A percentile compares a stretch with the other conserved stretches of the same genome.
Evolutionary conservation across 306 rosid species (phyloP).

Genomic region (Vicia villosa): DNA sequence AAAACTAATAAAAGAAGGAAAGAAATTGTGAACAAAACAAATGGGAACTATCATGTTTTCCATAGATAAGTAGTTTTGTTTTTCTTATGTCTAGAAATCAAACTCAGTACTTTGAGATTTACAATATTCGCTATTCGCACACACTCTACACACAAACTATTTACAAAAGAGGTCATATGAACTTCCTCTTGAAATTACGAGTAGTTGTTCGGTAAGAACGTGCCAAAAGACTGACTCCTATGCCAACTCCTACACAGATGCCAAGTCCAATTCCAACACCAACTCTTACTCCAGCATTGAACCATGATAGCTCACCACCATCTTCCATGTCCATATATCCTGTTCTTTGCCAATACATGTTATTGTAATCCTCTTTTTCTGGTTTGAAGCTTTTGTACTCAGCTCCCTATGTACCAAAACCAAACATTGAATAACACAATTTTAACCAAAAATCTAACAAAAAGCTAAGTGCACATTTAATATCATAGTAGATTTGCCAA

Average conservation of each 20-base stretch:
- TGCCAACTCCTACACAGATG: constrained; percentile 60
- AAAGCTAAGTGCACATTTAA: neutral
- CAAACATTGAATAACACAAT: neutral
- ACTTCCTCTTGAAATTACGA: constrained; percentile 51
- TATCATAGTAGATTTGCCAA: too few species aligned
- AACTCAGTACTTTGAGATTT: neutral
- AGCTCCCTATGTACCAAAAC: constrained; percentile 42
- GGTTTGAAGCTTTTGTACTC: constrained; percentile 46
- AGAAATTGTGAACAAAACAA: constrained; percentile 39
- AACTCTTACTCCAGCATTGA: constrained; percentile 74
- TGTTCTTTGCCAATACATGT: constrained; percentile 45
- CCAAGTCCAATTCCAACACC: constrained; percentile 75
- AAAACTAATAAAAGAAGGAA: neutral
- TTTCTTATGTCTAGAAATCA: neutral
- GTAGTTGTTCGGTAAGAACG: constrained; percentile 61
- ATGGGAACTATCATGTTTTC: constrained; percentile 14
- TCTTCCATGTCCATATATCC: constrained; percentile 54
- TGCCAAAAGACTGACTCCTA: constrained; percentile 55
- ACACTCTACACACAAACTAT: neutral
- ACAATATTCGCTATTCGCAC: neutral
- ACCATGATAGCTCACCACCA: constrained; percentile 75
- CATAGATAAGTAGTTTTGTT: constrained; percentile 39
- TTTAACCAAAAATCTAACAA: neutral
- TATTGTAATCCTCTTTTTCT: constrained; percentile 49
- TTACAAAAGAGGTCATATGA: constrained; percentile 30